phyloP scores from a whole-genome alignment of 176 grass and related monocot genomes.

The Poa pratensis region DNA sequence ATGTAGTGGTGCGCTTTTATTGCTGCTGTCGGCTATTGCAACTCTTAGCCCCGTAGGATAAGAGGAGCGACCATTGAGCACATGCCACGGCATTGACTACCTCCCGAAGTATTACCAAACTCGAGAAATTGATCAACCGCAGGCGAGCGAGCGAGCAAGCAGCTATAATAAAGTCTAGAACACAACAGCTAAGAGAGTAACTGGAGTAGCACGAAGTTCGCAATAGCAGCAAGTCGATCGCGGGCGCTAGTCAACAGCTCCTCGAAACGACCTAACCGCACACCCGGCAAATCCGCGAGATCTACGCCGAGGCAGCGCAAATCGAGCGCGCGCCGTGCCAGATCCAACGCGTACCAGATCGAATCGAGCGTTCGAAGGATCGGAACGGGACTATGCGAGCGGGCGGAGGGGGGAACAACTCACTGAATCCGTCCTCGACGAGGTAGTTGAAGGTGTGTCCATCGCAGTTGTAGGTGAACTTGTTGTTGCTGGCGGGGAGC shows the following conservation, averaged over 20 bases:
- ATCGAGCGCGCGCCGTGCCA: background rate
- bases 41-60: background rate
- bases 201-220: background rate
- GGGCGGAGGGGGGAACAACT: slow-evolving; percentile 17
- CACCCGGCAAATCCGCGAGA: slow-evolving; percentile 28
- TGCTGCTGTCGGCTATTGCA: background rate
- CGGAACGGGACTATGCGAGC: no score
- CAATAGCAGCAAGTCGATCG: background rate
- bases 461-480: slow-evolving; percentile 94
- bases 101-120: background rate
- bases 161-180: no score
- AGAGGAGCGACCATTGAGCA: background rate
- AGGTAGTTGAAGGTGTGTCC: slow-evolving; percentile 97
- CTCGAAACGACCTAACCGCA: background rate
- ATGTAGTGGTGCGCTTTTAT: slow-evolving; percentile 5
- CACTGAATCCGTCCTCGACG: slow-evolving; percentile 89
- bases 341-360: slow-evolving; percentile 24
- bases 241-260: background rate
- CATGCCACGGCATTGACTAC: background rate
- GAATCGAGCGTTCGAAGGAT: background rate
- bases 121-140: background rate
- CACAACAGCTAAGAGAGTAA: background rate
- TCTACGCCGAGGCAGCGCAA: slow-evolving; percentile 8
- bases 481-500: slow-evolving; percentile 92
- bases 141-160: no score